These are phyloP conservation scores for Furcasterigmium sp. DNA, from an alignment of 2,329 filamentous ascomycete species.

Conservation along the genomic window DNA sequence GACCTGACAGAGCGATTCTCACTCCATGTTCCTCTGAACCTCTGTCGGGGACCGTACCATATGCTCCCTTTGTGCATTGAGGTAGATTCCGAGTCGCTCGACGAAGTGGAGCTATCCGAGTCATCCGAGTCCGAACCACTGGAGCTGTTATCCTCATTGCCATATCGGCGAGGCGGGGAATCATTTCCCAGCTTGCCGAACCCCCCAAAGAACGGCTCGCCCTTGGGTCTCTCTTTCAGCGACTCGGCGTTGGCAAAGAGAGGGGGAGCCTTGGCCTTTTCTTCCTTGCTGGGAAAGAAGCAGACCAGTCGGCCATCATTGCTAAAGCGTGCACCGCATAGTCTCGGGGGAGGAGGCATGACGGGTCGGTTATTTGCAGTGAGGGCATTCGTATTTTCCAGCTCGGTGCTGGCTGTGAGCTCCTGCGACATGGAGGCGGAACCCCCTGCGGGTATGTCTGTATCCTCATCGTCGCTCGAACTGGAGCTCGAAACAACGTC, in stretches of 20 bases:
- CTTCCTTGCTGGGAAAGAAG: conserved; percentile 65
- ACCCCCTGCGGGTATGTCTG: conserved; percentile 44
- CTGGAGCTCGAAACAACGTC: conserved; percentile 65
- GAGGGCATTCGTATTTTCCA: conserved; percentile 47
- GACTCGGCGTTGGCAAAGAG: conserved; percentile 42
- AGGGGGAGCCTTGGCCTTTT: conserved; percentile 40
- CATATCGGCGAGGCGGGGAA: conserved; percentile 38
- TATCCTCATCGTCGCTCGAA: conserved; percentile 78
- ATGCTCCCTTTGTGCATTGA: conserved; percentile 54
- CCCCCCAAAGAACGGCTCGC: conserved; percentile 51
- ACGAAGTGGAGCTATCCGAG: conserved; percentile 42
- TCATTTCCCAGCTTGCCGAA: conserved; percentile 52
- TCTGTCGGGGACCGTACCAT: conserved; percentile 49
- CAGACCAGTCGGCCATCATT: conserved; percentile 59
- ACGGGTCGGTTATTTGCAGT: conserved; percentile 45
- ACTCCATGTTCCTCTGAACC: conserved; percentile 50
- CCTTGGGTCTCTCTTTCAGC: conserved; percentile 42
- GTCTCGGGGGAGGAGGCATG: conserved; percentile 51
- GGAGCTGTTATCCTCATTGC: conserved; percentile 45
- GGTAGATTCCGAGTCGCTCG: conserved; percentile 57
- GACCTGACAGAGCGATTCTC: conserved; percentile 53
- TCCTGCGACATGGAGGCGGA: conserved; percentile 59
- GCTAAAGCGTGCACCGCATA: conserved; percentile 57
- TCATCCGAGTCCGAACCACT: conserved; percentile 48
- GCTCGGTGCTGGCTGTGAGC: conserved; percentile 47